Conservation (phyloP, 495 filamentous ascomycete genomes). For the Pyrenopolyporus hunteri region DNA sequence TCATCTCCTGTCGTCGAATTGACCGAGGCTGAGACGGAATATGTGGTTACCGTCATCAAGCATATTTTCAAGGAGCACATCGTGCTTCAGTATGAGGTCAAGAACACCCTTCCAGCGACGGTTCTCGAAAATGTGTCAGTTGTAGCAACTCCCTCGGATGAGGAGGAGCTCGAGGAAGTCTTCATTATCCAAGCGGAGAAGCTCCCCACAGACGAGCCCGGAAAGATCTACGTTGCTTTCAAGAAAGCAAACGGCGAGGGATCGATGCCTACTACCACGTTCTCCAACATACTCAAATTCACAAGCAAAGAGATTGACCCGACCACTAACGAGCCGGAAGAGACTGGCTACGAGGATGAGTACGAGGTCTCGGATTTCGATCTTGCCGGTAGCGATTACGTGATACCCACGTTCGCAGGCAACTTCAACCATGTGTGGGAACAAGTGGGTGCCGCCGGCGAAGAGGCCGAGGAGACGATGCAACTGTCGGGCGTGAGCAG, state of each 20-base stretch:
- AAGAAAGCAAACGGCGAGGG: conserved; percentile 76
- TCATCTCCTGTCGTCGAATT: conserved; percentile 86
- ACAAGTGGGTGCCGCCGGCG: conserved; percentile 83
- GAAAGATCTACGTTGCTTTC: conserved; percentile 94
- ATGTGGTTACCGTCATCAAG: conserved; percentile 91
- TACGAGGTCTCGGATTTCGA: conserved; percentile 97
- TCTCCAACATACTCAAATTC: conserved; percentile 94
- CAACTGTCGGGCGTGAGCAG: conserved; percentile 89
- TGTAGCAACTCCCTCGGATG: conserved; percentile 80
- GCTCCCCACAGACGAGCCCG: conserved; percentile 79
- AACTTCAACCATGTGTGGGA: conserved; percentile 99
- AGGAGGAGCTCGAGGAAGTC: conserved; percentile 83
- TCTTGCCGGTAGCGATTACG: conserved; percentile 87
- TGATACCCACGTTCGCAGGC: conserved; percentile 89
- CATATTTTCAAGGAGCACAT: conserved; percentile 97
- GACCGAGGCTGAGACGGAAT: conserved; percentile 96
- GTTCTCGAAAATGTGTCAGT: conserved; percentile 91
- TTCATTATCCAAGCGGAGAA: conserved; percentile 91
- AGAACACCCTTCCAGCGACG: conserved; percentile 93
- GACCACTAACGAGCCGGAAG: conserved; percentile 89
- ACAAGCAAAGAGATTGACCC: conserved; percentile 98
- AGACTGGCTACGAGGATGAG: conserved; percentile 92
- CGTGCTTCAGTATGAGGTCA: conserved; percentile 96
- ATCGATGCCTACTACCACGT: conserved; percentile 74
- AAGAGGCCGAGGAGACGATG: conserved; percentile 90